Conservation (phyloP, 768 basidiomycete genomes). For the Suillus ampliporus region DNA sequence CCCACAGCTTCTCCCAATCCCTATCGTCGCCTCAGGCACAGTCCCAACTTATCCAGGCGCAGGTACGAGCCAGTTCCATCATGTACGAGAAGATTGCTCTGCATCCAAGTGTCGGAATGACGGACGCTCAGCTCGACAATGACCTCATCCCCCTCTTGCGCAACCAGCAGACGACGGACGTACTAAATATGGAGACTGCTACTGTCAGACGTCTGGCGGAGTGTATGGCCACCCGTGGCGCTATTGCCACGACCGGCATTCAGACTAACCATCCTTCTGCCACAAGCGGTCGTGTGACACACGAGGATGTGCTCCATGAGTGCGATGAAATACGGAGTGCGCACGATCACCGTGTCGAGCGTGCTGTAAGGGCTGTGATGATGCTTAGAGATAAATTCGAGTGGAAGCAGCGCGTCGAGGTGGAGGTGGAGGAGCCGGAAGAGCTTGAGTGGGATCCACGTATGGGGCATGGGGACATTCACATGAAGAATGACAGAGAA, state of each 20-base stretch:
- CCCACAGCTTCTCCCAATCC: slow-evolving; percentile 74
- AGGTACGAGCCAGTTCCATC: slow-evolving; percentile 21
- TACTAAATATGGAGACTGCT: slow-evolving; percentile 71
- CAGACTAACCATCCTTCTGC: slow-evolving; percentile 42
- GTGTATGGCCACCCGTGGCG: slow-evolving; percentile 66
- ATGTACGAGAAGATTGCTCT: slow-evolving; percentile 71
- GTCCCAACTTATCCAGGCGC: slow-evolving; percentile 21
- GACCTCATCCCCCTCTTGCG: slow-evolving; percentile 77
- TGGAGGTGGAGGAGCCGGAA: slow-evolving; percentile 80
- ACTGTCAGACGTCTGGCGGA: slow-evolving; percentile 73
- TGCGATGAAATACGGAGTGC: slow-evolving; percentile 69
- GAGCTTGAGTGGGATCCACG: slow-evolving; percentile 76
- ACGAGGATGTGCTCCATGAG: slow-evolving; percentile 69
- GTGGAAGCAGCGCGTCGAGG: slow-evolving; percentile 81
- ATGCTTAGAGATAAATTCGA: slow-evolving; percentile 83
- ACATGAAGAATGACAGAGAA: slow-evolving; percentile 17
- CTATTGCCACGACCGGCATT: slow-evolving; percentile 48
- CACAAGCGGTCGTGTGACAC: slow-evolving; percentile 30
- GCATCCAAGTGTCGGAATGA: slow-evolving; percentile 62
- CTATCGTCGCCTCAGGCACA: slow-evolving; percentile 48
- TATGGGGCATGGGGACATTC: slow-evolving; percentile 26
- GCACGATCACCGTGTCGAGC: slow-evolving; percentile 77
- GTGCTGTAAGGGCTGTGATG: slow-evolving; percentile 78
- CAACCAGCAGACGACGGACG: slow-evolving; percentile 81
- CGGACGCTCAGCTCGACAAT: slow-evolving; percentile 73